Evolutionary conservation across 768 basidiomycete species (phyloP).

Genomic region (Termitomyces sp.): DNA sequence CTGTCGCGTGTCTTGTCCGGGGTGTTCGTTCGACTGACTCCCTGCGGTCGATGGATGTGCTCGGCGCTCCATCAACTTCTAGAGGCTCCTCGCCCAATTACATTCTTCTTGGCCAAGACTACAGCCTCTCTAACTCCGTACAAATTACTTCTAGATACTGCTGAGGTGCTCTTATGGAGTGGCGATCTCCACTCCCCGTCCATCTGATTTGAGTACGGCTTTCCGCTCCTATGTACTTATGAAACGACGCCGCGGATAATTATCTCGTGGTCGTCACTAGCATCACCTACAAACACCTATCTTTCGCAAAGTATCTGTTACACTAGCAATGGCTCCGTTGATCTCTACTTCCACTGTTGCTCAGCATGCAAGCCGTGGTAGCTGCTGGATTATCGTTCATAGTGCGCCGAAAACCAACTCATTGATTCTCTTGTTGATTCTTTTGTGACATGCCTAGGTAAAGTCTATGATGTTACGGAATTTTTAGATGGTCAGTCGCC

Average conservation of each 20-base stretch:
- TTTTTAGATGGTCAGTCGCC: constrained; percentile 42
- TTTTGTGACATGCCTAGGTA: constrained; percentile 35
- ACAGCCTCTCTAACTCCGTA: not conserved
- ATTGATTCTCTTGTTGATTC: not conserved
- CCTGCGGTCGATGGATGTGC: not conserved
- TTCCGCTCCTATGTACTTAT: not conserved
- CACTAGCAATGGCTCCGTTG: not conserved
- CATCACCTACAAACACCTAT: not conserved
- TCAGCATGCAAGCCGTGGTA: too few species aligned
- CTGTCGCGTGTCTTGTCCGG: not conserved
- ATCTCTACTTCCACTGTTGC: not conserved
- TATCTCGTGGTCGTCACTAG: too few species aligned
- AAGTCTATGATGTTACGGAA: constrained; percentile 73
- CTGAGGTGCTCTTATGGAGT: not conserved
- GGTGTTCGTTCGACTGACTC: not conserved
- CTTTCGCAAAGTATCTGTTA: not conserved
- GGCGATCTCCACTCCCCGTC: not conserved
- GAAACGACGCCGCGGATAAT: not conserved
- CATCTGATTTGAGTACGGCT: not conserved
- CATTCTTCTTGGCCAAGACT: not conserved
- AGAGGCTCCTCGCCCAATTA: not conserved
- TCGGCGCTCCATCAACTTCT: not conserved
- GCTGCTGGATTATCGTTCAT: not conserved
- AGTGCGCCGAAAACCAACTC: not conserved
- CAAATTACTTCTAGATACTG: not conserved